Conservation (phyloP, 2,329 filamentous ascomycete species). For the Aspergillus sp. region DNA sequence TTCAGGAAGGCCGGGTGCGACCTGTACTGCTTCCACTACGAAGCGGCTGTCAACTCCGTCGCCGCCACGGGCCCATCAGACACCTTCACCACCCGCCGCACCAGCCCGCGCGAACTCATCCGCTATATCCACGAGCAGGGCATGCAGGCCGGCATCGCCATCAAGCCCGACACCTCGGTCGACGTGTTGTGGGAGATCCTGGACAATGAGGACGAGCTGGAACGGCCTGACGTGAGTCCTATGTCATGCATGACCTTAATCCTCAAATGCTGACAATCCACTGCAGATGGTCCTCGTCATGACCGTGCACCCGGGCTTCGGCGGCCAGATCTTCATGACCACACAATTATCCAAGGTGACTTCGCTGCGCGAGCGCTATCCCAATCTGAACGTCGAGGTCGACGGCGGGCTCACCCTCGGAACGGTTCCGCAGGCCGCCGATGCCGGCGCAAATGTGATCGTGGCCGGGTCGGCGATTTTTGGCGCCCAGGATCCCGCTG, state of each 20-base stretch:
- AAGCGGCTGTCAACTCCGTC: constrained; percentile 75
- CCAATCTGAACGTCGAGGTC: constrained; percentile 91
- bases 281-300: constrained; percentile 91
- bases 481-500: constrained; percentile 75
- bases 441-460: constrained; percentile 95
- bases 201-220: constrained; percentile 60
- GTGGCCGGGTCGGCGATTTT: constrained; percentile 95
- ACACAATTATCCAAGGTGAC: constrained; percentile 89
- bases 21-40: constrained; percentile 99
- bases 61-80: constrained; percentile 71
- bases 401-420: constrained; percentile 81
- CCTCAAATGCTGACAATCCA: constrained; percentile 4
- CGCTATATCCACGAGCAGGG: constrained; percentile 81
- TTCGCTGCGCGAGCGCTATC: constrained; percentile 73
- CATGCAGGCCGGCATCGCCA: constrained; percentile 84
- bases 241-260: constrained; percentile 68
- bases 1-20: constrained; percentile 92
- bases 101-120: constrained; percentile 75
- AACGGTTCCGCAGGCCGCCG: constrained; percentile 88
- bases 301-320: constrained; percentile 96
- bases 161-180: constrained; percentile 85
- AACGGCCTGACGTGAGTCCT: constrained; percentile 73
- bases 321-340: constrained; percentile 97
- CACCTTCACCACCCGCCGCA: constrained; percentile 56
- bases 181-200: constrained; percentile 89